Evolutionary conservation across 371 early-diverging fungal genomes (phyloP), one percentile per base, ranked within the genome.

Genomic region (Syncephalastrum contaminatum): DNA sequence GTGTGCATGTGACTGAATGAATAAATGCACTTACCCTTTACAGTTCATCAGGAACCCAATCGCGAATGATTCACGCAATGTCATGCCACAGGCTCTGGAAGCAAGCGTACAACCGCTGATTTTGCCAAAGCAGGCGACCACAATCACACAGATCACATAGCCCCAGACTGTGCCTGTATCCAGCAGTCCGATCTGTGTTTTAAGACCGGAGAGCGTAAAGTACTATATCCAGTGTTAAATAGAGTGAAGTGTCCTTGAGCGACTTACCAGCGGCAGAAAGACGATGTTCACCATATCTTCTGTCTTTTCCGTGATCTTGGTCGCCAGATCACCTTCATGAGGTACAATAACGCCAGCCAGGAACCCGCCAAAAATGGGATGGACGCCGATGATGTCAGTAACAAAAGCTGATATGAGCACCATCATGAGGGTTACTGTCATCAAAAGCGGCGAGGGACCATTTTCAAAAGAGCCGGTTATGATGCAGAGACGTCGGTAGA

Each of bases 1-100:
- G 41, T 48, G 20, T 51, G 24, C 27, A 46, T 22, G 51, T 22
- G n/a, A 40, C 4, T 12, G 24, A 16, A 4, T 48, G n/a, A 21
- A 41, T 16, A 27, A 39, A 12, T 4, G 43, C 7, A 48, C 53
- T 55, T 65, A 80, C 78, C 94, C 97, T 78, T 96, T 97, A 64
- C 93, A 92, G 73, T 91, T 95, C 98, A 97, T 97, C 48, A 97
- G 72, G 47, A 94, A 70, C 2, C 97, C 98, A 39, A 96, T 83
- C 1, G 95, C 81, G 7, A 89, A 70, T 1, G 93, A 89, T 69
- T 97, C 96, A 41, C 96, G 82, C 82, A 84, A 85, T 13, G 77
- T 78, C 59, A 92, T 79, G 24, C 88, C 88, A 30, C 73, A 72
- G 4, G 83, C n/a, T 48, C 77, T 77, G 0, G 95, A 91, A 0